A percentile compares a stretch with the other conserved stretches of the same genome.
phyloP scores from a whole-genome alignment of 257 asterid genomes.

The Solanum pennellii region DNA sequence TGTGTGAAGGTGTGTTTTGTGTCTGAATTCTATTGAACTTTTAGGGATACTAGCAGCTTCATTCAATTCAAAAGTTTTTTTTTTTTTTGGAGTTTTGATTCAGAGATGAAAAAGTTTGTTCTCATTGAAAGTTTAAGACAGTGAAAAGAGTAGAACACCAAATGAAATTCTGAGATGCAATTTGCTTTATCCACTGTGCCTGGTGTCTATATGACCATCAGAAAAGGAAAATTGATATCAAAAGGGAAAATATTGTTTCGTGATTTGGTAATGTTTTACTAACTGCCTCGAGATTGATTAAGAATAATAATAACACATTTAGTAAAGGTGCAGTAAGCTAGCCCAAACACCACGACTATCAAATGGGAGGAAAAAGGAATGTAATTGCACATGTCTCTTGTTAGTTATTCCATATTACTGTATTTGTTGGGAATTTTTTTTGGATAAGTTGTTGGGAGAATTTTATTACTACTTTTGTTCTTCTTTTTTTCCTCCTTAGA shows the following conservation, averaged over 20 bases:
- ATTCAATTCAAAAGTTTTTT: neutral
- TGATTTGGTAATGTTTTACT: neutral
- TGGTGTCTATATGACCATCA: neutral
- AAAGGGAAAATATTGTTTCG: neutral
- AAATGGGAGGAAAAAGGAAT: neutral
- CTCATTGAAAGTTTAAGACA: neutral
- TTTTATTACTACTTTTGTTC: neutral
- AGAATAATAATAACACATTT: neutral
- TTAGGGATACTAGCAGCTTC: neutral
- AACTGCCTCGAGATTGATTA: neutral
- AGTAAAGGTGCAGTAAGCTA: neutral
- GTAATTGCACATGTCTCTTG: neutral
- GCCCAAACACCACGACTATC: neutral
- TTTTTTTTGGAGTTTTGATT: neutral
- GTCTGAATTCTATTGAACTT: neutral
- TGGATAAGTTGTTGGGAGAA: neutral
- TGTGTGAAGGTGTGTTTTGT: neutral
- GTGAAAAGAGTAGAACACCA: neutral
- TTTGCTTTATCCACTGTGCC: neutral
- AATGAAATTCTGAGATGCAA: neutral
- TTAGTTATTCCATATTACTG: neutral
- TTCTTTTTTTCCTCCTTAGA: neutral
- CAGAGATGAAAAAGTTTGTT: neutral
- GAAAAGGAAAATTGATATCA: neutral
- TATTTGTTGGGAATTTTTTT: neutral